Evolutionary conservation across 2,329 filamentous ascomycete genomes (phyloP).

Genomic region (Penicillium digitatum): DNA sequence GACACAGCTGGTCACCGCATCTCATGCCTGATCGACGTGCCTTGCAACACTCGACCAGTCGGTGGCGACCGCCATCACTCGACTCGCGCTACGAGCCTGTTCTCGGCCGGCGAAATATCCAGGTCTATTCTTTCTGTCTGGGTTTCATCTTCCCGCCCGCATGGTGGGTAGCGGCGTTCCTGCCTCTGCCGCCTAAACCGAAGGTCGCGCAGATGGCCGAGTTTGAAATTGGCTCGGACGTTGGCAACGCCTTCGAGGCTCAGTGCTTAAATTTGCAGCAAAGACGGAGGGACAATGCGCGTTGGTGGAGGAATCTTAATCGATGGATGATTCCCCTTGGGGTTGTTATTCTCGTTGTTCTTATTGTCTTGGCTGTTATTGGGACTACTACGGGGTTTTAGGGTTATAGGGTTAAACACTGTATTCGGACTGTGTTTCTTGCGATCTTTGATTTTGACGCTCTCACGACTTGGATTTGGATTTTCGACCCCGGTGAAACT

Average conservation of each 20-base stretch:
- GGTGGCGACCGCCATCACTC: constrained; percentile 71
- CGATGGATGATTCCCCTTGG: constrained; percentile 58
- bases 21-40: constrained; percentile 61
- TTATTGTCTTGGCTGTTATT: constrained; percentile 38
- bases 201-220: constrained; percentile 48
- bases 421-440: not conserved
- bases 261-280: constrained; percentile 46
- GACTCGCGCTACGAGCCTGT: constrained; percentile 61
- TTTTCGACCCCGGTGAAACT: not conserved
- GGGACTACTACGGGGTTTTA: constrained; percentile 35
- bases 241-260: constrained; percentile 46
- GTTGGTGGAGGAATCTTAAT: constrained; percentile 62
- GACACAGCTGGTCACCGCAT: constrained; percentile 69
- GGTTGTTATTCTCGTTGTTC: constrained; percentile 51
- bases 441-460: constrained; percentile 6
- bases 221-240: constrained; percentile 31
- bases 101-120: constrained; percentile 66
- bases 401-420: not conserved
- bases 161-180: constrained; percentile 74
- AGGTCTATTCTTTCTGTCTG: constrained; percentile 68
- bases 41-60: constrained; percentile 50
- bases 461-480: constrained; percentile 12
- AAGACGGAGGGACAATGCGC: constrained; percentile 55
- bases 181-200: constrained; percentile 64
- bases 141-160: constrained; percentile 77